Conservation (phyloP, 345 rosid species). For the Luvunga scandens region DNA sequence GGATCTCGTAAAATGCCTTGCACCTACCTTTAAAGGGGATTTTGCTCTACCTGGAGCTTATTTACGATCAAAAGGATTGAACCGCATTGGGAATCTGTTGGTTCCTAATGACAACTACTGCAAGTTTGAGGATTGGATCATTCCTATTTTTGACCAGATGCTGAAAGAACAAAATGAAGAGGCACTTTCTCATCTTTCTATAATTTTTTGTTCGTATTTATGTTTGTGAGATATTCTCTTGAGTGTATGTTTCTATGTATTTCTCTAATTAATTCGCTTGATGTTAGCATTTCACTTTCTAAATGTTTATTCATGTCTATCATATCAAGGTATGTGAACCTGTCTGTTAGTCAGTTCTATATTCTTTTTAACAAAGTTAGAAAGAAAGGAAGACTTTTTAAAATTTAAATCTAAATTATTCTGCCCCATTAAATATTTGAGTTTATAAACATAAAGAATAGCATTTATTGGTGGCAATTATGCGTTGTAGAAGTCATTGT, state of each 20-base stretch:
- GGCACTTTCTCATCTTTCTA: slow-evolving; percentile 33
- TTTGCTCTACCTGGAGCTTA: slow-evolving; percentile 77
- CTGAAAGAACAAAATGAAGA: slow-evolving; percentile 85
- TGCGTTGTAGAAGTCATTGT: not conserved
- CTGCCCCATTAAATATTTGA: not conserved
- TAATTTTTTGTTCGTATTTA: not conserved
- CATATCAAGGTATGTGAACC: not conserved
- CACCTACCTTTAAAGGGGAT: slow-evolving; percentile 86
- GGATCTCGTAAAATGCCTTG: slow-evolving; percentile 95
- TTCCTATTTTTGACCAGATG: slow-evolving; percentile 89
- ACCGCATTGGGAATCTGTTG: slow-evolving; percentile 87
- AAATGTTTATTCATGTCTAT: not conserved
- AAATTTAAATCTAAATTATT: not conserved
- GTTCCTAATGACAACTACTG: slow-evolving; percentile 96
- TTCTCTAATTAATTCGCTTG: not conserved
- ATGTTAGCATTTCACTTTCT: not conserved
- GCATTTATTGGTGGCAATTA: not conserved
- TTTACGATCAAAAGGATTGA: slow-evolving; percentile 78
- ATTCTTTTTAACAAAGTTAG: not conserved
- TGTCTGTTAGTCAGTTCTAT: not conserved
- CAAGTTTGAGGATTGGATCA: slow-evolving; percentile 96
- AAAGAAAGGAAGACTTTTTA: not conserved
- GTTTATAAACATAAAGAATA: not conserved
- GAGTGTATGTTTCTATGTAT: not conserved
- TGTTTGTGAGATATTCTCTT: not conserved